Percentiles rank a stretch among this genome's conserved stretches.
These are phyloP conservation scores for Mycosphaerella sp. DNA, from an alignment of 2,329 filamentous ascomycete species.

Conservation along the genomic window DNA sequence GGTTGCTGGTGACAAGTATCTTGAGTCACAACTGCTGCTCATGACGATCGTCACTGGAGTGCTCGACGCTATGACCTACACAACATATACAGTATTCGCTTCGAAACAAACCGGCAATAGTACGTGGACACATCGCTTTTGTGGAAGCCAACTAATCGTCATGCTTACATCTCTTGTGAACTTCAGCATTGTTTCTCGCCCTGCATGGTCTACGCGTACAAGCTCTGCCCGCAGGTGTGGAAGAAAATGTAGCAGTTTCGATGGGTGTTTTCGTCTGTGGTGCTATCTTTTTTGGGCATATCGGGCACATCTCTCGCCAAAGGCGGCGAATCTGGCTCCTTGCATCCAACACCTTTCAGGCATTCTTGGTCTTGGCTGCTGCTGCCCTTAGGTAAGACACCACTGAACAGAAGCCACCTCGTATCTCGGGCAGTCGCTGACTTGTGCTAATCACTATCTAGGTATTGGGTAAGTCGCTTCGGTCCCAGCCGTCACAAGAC, in stretches of 20 bases:
- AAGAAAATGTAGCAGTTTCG: slow-evolving; percentile 23
- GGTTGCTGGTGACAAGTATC: slow-evolving; percentile 22
- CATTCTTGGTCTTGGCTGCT: slow-evolving; percentile 21
- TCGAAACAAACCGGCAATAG: slow-evolving; percentile 36
- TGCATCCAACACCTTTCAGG: slow-evolving; percentile 22
- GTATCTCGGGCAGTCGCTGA: no score
- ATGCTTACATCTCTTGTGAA: background rate
- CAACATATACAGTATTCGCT: slow-evolving; percentile 26
- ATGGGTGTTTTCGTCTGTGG: slow-evolving; percentile 26
- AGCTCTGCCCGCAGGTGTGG: slow-evolving; percentile 13
- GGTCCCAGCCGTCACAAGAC: no score
- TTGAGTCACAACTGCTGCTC: slow-evolving; percentile 26
- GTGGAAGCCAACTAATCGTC: background rate
- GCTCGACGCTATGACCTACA: slow-evolving; percentile 29
- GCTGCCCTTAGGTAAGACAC: slow-evolving; percentile 21
- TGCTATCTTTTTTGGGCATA: slow-evolving; percentile 25
- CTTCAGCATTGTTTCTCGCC: slow-evolving; percentile 18
- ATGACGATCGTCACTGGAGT: slow-evolving; percentile 28
- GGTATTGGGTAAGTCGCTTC: no score
- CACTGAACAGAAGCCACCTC: no score
- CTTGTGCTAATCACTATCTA: no score
- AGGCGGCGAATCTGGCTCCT: slow-evolving; percentile 26
- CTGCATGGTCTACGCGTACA: slow-evolving; percentile 18
- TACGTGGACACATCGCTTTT: background rate
- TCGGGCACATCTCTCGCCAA: slow-evolving; percentile 23